Percentiles rank a stretch among this genome's conserved stretches.
phyloP scores from a whole-genome alignment of 225 moss, liverwort and hornwort genomes.

The Marchantia polymorpha region DNA sequence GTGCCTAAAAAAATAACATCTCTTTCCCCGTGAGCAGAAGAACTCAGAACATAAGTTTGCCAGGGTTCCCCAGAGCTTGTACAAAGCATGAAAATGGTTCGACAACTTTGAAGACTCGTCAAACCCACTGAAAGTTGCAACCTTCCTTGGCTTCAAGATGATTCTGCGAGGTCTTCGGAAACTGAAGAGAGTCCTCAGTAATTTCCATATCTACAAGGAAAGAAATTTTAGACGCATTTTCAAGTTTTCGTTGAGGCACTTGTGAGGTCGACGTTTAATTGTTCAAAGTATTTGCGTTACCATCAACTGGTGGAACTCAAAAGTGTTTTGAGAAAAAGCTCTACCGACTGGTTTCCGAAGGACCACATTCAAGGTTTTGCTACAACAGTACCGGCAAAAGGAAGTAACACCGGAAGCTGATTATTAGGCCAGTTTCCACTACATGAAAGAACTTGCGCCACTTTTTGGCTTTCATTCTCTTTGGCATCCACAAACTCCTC shows the following conservation, averaged over 20 bases:
- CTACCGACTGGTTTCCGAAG: background rate
- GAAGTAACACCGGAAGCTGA: conserved; percentile 13
- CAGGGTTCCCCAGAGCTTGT: no score
- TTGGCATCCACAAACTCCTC: conserved; percentile 32
- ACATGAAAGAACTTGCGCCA: conserved; percentile 14
- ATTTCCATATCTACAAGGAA: no score
- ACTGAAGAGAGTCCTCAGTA: no score
- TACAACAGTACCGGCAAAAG: conserved; percentile 26
- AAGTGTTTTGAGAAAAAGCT: background rate
- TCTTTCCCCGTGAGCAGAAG: no score
- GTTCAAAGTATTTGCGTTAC: no score
- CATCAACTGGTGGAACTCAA: no score
- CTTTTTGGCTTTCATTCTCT: conserved; percentile 28
- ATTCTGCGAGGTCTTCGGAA: background rate
- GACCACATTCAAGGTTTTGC: conserved; percentile 15
- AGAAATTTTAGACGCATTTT: no score
- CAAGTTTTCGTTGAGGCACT: no score
- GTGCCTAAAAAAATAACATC: no score
- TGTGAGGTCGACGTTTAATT: background rate
- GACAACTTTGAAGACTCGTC: background rate
- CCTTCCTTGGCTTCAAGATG: background rate
- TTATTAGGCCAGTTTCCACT: conserved; percentile 24
- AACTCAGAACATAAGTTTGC: no score
- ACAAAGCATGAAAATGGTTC: background rate
- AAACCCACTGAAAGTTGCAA: background rate